Percentiles rank a stretch among this genome's conserved stretches.
These are phyloP conservation scores for Suhomyces kunorum DNA, from an alignment of 1,139 yeast species.

Conservation along the genomic window DNA sequence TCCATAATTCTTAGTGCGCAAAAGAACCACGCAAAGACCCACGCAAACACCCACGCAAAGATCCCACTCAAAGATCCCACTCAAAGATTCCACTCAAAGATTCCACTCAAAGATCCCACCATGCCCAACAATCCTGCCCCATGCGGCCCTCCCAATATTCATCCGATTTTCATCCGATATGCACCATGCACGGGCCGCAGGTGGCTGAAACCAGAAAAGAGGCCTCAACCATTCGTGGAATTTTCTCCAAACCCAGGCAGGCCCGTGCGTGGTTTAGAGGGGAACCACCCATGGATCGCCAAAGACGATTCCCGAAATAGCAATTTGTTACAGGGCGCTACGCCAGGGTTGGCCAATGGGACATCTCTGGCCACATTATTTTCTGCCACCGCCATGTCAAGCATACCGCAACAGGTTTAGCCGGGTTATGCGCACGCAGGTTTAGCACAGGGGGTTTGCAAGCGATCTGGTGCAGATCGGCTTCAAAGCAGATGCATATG, in stretches of 20 bases:
- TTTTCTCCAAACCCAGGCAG: neutral
- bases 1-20: too few species aligned
- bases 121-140: too few species aligned
- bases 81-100: too few species aligned
- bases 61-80: too few species aligned
- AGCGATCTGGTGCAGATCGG: constrained; percentile 3
- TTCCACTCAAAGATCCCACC: too few species aligned
- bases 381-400: constrained; percentile 1
- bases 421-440: neutral
- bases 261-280: neutral
- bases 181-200: too few species aligned
- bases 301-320: constrained; percentile 1
- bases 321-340: neutral
- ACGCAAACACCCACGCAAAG: too few species aligned
- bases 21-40: too few species aligned
- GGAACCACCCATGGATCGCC: neutral
- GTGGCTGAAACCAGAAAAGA: too few species aligned
- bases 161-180: too few species aligned
- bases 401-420: neutral
- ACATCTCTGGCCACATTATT: neutral
- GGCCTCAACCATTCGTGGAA: too few species aligned
- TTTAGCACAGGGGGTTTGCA: neutral
- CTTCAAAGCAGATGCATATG: constrained; percentile 3
- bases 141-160: too few species aligned
- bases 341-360: neutral